A percentile compares a stretch with the other conserved stretches of the same genome.
Evolutionary conservation across 192 early-diverging fungal genomes (phyloP).

Genomic region (Allomyces macrogynus): DNA sequence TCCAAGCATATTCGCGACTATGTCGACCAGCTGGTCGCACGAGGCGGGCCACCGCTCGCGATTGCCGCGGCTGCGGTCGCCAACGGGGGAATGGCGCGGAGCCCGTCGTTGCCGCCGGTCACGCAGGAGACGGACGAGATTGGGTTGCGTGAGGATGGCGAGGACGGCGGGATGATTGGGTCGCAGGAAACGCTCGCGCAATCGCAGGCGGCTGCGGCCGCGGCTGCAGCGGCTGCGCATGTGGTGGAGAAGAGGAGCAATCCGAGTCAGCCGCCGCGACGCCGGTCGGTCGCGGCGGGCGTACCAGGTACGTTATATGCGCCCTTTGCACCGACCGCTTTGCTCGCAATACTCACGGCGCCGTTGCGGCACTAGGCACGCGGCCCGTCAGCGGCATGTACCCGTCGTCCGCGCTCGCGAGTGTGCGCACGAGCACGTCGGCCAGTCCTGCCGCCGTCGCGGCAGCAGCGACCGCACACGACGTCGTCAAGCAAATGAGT

Average conservation of each 20-base stretch:
- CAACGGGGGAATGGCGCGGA: neutral
- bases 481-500: slow-evolving; percentile 5
- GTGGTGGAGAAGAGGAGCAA: neutral
- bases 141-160: slow-evolving; percentile 1
- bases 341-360: too few relatives aligned
- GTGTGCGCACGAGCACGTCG: neutral
- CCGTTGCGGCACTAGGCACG: neutral
- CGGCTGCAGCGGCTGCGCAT: neutral
- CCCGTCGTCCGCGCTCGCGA: neutral
- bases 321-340: too few relatives aligned
- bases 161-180: slow-evolving; percentile 1
- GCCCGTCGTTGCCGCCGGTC: neutral
- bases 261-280: too few relatives aligned
- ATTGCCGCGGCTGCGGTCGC: neutral
- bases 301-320: too few relatives aligned
- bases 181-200: neutral
- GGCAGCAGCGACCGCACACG: neutral
- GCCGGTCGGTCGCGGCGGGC: neutral
- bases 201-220: too few relatives aligned
- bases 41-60: neutral
- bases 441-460: neutral
- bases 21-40: slow-evolving; percentile 7
- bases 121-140: neutral
- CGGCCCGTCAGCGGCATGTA: neutral
- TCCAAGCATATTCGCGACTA: slow-evolving; percentile 18